A percentile compares a stretch with the other conserved stretches of the same genome.
phyloP scores from a whole-genome alignment of 352 stramenopile genomes.

The Lagenidium giganteum region DNA sequence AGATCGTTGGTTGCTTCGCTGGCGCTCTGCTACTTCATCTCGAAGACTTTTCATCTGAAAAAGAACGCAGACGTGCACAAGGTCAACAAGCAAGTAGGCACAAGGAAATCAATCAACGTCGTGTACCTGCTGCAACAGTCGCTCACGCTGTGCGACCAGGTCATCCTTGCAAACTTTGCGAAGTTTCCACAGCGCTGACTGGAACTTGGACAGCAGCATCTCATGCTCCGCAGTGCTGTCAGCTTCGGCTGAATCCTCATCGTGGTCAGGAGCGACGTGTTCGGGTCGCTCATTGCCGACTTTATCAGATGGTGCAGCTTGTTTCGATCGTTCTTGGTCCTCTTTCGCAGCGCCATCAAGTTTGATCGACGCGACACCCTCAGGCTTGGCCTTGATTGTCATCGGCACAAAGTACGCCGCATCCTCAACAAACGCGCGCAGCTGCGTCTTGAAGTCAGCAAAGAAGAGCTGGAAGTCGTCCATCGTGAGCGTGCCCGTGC shows the following conservation, averaged over 20 bases:
- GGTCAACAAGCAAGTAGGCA: too few species aligned
- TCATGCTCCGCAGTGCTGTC: background rate
- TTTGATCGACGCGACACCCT: too few species aligned
- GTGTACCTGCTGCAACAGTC: conserved; percentile 19
- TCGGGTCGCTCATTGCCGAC: too few species aligned
- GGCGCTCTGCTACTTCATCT: conserved; percentile 14
- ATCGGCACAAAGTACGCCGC: too few species aligned
- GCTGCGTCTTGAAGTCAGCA: conserved; percentile 58
- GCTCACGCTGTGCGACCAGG: conserved; percentile 36
- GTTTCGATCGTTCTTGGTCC: too few species aligned
- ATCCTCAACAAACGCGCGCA: conserved; percentile 63
- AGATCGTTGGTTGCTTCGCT: conserved; percentile 14
- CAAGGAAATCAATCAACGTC: too few species aligned
- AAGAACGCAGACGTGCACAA: background rate
- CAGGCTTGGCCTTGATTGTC: too few species aligned
- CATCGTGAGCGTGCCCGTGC: conserved; percentile 45
- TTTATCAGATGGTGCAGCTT: too few species aligned
- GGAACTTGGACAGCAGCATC: conserved; percentile 22
- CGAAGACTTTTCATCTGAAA: conserved; percentile 23
- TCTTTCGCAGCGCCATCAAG: too few species aligned
- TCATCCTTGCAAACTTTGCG: conserved; percentile 58
- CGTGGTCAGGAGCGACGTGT: too few species aligned
- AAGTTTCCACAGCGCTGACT: conserved; percentile 47
- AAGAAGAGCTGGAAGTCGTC: conserved; percentile 73
- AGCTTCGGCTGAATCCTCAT: too few species aligned